phyloP scores from a whole-genome alignment of 768 basidiomycete genomes.

The Dentipellis sp. region DNA sequence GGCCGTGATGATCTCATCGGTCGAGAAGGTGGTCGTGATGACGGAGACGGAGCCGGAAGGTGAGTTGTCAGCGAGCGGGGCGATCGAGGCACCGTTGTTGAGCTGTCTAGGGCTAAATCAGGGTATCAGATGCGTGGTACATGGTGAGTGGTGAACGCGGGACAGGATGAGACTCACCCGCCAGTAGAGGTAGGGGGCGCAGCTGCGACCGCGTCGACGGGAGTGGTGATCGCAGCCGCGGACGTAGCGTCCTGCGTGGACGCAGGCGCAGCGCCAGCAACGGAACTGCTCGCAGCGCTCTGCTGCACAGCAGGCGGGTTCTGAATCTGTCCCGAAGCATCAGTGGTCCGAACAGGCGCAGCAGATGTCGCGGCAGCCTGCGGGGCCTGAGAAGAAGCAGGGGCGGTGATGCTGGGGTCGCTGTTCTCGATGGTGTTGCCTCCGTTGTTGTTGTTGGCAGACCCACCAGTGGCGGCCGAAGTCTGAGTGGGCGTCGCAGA shows the following conservation, averaged over 20 bases:
- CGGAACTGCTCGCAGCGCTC: neutral
- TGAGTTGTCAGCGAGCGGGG: neutral
- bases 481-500: neutral
- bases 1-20: neutral
- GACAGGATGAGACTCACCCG: too few species aligned
- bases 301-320: too few species aligned
- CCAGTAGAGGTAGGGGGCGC: too few species aligned
- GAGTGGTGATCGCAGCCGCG: neutral
- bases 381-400: neutral
- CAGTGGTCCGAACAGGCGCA: too few species aligned
- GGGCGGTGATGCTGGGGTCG: neutral
- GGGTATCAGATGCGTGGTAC: too few species aligned
- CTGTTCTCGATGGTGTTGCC: neutral
- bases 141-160: too few species aligned
- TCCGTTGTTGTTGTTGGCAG: neutral
- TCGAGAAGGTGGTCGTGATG: neutral
- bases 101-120: too few species aligned
- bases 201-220: too few species aligned
- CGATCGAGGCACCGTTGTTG: too few species aligned
- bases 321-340: too few species aligned
- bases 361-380: neutral
- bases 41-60: neutral
- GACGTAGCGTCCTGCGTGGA: neutral
- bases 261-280: neutral
- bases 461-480: neutral